Conservation (phyloP, 2,329 filamentous ascomycete genomes). For the Stagonosporopsis tanaceti region DNA sequence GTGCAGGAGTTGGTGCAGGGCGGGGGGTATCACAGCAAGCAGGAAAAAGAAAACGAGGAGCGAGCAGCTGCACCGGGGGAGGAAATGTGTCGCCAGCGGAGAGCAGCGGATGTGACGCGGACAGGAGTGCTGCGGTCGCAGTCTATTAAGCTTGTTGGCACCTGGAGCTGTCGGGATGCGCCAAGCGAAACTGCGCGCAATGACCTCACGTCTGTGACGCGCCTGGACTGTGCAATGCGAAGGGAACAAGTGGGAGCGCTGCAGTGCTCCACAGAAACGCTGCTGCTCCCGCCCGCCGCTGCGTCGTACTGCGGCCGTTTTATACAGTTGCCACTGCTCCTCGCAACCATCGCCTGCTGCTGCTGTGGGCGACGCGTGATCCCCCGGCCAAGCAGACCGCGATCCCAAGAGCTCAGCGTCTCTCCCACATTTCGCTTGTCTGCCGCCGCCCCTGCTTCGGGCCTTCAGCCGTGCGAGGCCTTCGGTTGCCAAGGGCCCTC, state of each 20-base stretch:
- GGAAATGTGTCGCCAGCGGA: conserved; percentile 31
- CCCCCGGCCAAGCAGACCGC: conserved; percentile 4
- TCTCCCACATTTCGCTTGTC: conserved; percentile 6
- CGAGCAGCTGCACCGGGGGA: conserved; percentile 5
- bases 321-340: not conserved
- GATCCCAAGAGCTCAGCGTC: conserved; percentile 8
- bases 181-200: conserved; percentile 23
- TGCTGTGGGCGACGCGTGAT: not conserved
- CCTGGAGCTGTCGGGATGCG: conserved; percentile 18
- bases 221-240: conserved; percentile 13
- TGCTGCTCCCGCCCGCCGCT: no score
- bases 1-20: conserved; percentile 22
- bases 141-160: conserved; percentile 5
- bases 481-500: conserved; percentile 11
- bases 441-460: conserved; percentile 5
- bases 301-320: not conserved
- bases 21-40: conserved; percentile 22
- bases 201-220: conserved; percentile 6
- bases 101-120: conserved; percentile 14
- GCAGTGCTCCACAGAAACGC: conserved; percentile 9
- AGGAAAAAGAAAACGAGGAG: conserved; percentile 12
- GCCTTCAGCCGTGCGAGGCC: conserved; percentile 7
- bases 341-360: conserved; percentile 3
- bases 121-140: conserved; percentile 7
- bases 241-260: conserved; percentile 11